These are phyloP conservation scores for Bathelium albidoporum DNA, from an alignment of 495 filamentous ascomycete species.

Conservation along the genomic window DNA sequence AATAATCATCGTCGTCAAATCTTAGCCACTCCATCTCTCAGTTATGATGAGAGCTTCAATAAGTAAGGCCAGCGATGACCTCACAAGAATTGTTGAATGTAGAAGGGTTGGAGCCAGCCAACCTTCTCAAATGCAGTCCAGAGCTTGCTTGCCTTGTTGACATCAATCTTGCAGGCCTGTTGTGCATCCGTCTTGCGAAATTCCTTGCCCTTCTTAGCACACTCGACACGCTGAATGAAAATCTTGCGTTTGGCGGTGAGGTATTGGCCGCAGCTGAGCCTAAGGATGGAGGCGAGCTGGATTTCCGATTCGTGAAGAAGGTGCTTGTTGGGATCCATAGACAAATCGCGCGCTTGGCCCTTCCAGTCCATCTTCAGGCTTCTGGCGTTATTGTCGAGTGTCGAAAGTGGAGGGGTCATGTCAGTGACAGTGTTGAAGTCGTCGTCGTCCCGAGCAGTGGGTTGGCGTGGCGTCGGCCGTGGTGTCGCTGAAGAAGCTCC, in stretches of 20 bases:
- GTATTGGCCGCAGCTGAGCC: slow-evolving; percentile 83
- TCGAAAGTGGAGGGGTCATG: slow-evolving; percentile 61
- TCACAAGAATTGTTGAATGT: slow-evolving; percentile 46
- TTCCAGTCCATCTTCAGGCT: slow-evolving; percentile 81
- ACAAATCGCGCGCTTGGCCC: slow-evolving; percentile 67
- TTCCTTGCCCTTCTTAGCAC: slow-evolving; percentile 62
- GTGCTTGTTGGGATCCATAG: slow-evolving; percentile 63
- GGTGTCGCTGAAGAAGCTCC: slow-evolving; percentile 16
- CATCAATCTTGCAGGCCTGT: slow-evolving; percentile 94
- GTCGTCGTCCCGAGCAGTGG: slow-evolving; percentile 68
- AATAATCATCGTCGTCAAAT: slow-evolving; percentile 5
- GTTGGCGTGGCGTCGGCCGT: slow-evolving; percentile 21
- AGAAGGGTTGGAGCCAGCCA: slow-evolving; percentile 67
- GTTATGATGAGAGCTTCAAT: neutral
- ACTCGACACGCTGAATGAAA: slow-evolving; percentile 65
- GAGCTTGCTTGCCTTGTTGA: slow-evolving; percentile 95
- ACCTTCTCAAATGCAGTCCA: slow-evolving; percentile 87
- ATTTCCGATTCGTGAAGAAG: slow-evolving; percentile 75
- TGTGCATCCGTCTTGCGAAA: slow-evolving; percentile 98
- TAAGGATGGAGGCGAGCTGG: slow-evolving; percentile 64
- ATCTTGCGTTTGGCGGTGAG: slow-evolving; percentile 92
- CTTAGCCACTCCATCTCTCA: neutral
- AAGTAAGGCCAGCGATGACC: neutral
- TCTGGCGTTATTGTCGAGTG: slow-evolving; percentile 50
- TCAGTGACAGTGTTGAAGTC: slow-evolving; percentile 73